phyloP scores from a whole-genome alignment of 768 basidiomycete genomes.

The Xerocomellus amylosporus region DNA sequence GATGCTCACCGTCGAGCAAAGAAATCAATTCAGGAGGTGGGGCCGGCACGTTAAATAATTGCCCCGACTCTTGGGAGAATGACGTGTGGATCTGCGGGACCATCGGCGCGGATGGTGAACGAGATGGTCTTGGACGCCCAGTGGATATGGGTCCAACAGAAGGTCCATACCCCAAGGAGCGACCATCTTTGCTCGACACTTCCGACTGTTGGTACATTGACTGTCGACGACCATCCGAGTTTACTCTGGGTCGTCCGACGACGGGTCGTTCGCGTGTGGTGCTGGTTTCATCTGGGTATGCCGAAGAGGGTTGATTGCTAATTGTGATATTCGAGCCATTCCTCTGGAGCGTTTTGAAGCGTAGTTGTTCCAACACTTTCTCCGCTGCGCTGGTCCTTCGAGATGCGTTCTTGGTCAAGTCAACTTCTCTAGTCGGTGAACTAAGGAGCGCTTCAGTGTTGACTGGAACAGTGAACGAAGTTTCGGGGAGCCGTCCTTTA shows the following conservation, averaged over 20 bases:
- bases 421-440: conserved; percentile 36
- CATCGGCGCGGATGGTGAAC: conserved; percentile 59
- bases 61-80: conserved; percentile 25
- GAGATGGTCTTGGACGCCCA: conserved; percentile 48
- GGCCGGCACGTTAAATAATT: conserved; percentile 16
- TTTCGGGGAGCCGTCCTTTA: conserved; percentile 25
- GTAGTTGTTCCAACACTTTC: conserved; percentile 62
- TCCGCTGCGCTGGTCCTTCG: conserved; percentile 66
- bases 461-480: conserved; percentile 16
- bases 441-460: conserved; percentile 20
- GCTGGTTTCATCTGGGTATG: conserved; percentile 18
- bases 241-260: conserved; percentile 25
- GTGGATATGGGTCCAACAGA: conserved; percentile 27
- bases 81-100: conserved; percentile 32
- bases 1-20: conserved; percentile 84
- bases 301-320: conserved; percentile 15
- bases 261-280: conserved; percentile 16
- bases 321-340: conserved; percentile 24
- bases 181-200: conserved; percentile 18
- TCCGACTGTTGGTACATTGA: conserved; percentile 24
- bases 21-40: conserved; percentile 53
- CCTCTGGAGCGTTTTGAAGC: conserved; percentile 54
- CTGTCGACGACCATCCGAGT: conserved; percentile 30
- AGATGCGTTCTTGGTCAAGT: conserved; percentile 27
- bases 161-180: conserved; percentile 23